Base-by-base conservation (phyloP, 306 rosid genomes). In the Cucurbita argyrosperma region DNA sequence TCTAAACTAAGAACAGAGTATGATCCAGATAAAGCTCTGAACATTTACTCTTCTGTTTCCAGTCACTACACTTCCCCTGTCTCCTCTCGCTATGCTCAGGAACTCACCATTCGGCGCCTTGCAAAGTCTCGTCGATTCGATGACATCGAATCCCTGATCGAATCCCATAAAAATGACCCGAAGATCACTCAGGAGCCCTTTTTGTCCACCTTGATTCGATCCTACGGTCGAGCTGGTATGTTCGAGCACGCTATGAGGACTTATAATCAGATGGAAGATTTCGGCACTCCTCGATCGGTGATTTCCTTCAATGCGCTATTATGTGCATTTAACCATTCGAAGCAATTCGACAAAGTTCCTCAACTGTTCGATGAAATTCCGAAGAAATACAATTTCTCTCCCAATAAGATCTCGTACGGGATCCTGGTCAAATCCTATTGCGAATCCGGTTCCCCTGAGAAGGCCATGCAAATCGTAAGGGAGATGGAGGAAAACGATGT, bases 191-290 rank as follows among this genome's bases (percentile, higher is more conserved):
- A 84, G 73, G 96, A 89, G 40, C 81, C 90, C 0, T 89, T 54
- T 72, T 30, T 89, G 10, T 85, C 92, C 54, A 72, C 85, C 74
- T 77, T 89, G 74, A 89, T 89, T 50, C 87, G 90, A 37, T 85
- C 96, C 61, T 89, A 89, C 76, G 92, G 92, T 57, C 80, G 79
- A 10, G 88, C 87, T 1, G 82, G 84, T 18, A 84, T 89, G 96
- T 52, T 89, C 61, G 89, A 85, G 10, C 87, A 83, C 21, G 96
- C 96, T 1, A 6, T 82, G 79, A 76, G 67, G 26, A 85, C 87
- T 23, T 85, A 76, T 56, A 79, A 84, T 10, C 84, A 85, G 46
- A 89, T 89, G 96, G 89, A 80, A 37, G 79, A 80, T 38, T 71
- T 87, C 11, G 90, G 90, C 4, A 85, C 90, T 43, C 86, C 90